Evolutionary conservation across 805 yeast species (phyloP).

Genomic region (Yarrowia sp.): DNA sequence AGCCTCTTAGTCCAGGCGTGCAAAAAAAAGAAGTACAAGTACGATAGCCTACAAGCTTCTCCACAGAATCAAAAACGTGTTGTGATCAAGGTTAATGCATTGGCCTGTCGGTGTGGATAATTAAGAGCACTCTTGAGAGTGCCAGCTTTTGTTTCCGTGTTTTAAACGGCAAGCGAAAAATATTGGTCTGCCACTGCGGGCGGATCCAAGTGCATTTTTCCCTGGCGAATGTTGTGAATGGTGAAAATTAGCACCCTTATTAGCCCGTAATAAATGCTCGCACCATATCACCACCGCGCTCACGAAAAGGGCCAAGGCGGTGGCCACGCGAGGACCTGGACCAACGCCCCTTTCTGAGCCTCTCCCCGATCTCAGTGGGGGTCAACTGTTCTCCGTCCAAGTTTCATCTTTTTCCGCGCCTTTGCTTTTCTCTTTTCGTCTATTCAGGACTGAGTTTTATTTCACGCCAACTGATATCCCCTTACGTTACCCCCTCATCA

Average conservation of each 20-base stretch:
- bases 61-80: constrained; percentile 24
- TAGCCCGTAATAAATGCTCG: constrained; percentile 14
- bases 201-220: neutral
- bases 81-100: constrained; percentile 23
- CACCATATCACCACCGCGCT: neutral
- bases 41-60: neutral
- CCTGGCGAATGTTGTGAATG: neutral
- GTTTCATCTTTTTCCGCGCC: too few relatives aligned
- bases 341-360: too few relatives aligned
- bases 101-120: constrained; percentile 9
- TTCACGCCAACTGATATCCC: constrained; percentile 28
- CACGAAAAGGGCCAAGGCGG: too few relatives aligned
- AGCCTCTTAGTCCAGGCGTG: too few relatives aligned
- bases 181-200: constrained; percentile 10
- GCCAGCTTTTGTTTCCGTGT: too few relatives aligned
- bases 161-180: neutral
- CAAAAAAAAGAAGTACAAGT: too few relatives aligned
- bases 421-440: constrained; percentile 1
- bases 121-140: neutral
- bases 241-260: constrained; percentile 1
- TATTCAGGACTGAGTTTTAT: neutral
- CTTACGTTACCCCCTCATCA: constrained; percentile 38
- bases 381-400: too few relatives aligned
- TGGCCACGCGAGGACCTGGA: too few relatives aligned
- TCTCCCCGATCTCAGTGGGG: too few relatives aligned